These are phyloP conservation scores for Corrigiola litoralis DNA, from an alignment of 179 eudicot genomes.

Conservation along the genomic window DNA sequence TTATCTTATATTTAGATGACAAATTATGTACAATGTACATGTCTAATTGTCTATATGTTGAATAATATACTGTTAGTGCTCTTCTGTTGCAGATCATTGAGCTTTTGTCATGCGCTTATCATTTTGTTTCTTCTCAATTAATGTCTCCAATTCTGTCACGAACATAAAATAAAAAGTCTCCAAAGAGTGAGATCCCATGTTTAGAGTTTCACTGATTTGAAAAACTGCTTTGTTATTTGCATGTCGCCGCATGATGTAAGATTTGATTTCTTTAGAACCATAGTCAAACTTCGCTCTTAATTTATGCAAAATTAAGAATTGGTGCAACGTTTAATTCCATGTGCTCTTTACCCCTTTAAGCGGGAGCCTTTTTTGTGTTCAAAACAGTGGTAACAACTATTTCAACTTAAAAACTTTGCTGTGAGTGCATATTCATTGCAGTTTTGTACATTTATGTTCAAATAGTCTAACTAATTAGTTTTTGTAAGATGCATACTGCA, in stretches of 20 bases:
- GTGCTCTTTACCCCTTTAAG: too few species aligned
- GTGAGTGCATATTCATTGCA: too few species aligned
- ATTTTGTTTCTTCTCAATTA: conserved; percentile 5
- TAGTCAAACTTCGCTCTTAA: conserved; percentile 5
- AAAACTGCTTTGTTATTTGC: background rate
- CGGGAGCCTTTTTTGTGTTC: too few species aligned
- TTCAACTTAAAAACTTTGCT: too few species aligned
- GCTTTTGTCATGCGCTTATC: too few species aligned
- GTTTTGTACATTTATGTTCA: too few species aligned
- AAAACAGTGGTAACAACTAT: too few species aligned
- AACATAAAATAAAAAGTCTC: background rate
- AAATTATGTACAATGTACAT: conserved; percentile 1
- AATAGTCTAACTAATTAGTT: too few species aligned
- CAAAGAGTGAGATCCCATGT: background rate
- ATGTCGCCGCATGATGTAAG: conserved; percentile 15
- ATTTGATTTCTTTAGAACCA: background rate
- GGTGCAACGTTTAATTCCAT: background rate
- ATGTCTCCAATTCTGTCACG: background rate
- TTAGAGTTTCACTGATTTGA: conserved; percentile 1
- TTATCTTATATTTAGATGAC: background rate
- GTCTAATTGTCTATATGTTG: background rate
- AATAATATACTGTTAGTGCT: background rate
- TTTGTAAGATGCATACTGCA: too few species aligned
- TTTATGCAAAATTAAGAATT: background rate
- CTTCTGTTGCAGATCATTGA: background rate